Base-by-base conservation (phyloP, 2,329 filamentous ascomycete species). In the Ceratocystis cacaofunesta region DNA sequence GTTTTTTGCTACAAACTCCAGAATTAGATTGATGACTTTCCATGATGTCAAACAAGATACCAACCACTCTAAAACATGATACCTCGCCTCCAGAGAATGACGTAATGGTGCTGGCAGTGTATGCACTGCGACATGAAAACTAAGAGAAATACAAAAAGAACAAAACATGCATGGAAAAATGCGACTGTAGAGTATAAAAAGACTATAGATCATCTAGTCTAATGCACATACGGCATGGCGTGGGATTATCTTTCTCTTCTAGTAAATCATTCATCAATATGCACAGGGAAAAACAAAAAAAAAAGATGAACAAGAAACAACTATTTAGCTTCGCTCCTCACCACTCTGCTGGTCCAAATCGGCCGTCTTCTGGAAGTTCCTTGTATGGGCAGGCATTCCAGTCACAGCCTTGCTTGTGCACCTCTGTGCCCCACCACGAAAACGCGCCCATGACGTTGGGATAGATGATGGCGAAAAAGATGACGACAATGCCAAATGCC, bases 391-490 rank as follows among this genome's bases (percentile, higher is more conserved):
- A 94, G 55, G 88, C 89, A 72, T 85, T 80, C 89, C 89, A 94
- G 76, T 94, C 89, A 73, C 89, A 94, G 22, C 90, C 89, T 74
- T 85, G 80, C 74, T 90, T 92, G 73, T 90, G 91, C 4, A 92
- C 81, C 72, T 94, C 88, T 0, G 90, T 95, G 0, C 90, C 90
- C 90, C 90, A 95, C 90, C 90, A 95, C 66, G 79, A 84, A 72
- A 94, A 91, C 32, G 80, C 79, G 48, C 83, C 80, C 78, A 87
- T 87, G 78, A 80, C 83, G 0, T 88, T 88, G 0, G 90, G 87
- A 72, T 91, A 92, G n/a, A 94, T 81, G 69, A 95, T 88, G 0
- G 85, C 88, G 71, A 95, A 92, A 73, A 95, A 95, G 30, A 94
- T 85, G 3, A 92, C 82, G 8, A 95, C 85, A 44, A 94, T 86